phyloP scores from a whole-genome alignment of 176 grass and related monocot species.

The Urochloa ruziziensis region DNA sequence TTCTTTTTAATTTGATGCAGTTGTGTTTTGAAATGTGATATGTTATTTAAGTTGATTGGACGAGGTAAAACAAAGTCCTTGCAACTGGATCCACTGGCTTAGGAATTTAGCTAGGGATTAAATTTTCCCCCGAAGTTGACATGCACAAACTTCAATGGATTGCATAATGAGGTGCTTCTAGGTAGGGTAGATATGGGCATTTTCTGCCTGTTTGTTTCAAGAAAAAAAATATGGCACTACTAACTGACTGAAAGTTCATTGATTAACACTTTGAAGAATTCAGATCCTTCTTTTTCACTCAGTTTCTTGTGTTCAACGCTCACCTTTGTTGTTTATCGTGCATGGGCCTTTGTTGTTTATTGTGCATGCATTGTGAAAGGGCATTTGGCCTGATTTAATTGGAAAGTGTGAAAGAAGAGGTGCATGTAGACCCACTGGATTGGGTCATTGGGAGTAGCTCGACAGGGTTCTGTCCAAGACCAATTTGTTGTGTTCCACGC shows the following conservation, averaged over 20 bases:
- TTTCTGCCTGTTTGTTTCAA: neutral
- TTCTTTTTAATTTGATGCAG: neutral
- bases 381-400: neutral
- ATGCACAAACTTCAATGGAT: neutral
- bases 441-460: neutral
- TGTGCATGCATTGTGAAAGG: slow-evolving; percentile 3
- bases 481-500: neutral
- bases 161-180: neutral
- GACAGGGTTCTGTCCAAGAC: neutral
- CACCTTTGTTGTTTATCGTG: slow-evolving; percentile 11
- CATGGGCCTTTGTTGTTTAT: too few relatives aligned
- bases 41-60: neutral
- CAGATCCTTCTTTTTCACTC: neutral
- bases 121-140: neutral
- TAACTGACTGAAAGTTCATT: neutral
- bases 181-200: neutral
- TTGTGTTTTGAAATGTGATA: neutral
- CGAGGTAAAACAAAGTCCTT: neutral
- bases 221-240: neutral
- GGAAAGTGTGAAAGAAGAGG: neutral
- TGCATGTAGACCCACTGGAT: neutral
- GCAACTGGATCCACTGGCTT: slow-evolving; percentile 9
- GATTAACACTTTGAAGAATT: neutral
- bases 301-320: slow-evolving; percentile 4
- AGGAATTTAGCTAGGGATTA: neutral